Evolutionary conservation across 169 alveolate species (phyloP), one percentile per base, ranked within the genome.

Genomic region (Plasmodium knowlesi): DNA sequence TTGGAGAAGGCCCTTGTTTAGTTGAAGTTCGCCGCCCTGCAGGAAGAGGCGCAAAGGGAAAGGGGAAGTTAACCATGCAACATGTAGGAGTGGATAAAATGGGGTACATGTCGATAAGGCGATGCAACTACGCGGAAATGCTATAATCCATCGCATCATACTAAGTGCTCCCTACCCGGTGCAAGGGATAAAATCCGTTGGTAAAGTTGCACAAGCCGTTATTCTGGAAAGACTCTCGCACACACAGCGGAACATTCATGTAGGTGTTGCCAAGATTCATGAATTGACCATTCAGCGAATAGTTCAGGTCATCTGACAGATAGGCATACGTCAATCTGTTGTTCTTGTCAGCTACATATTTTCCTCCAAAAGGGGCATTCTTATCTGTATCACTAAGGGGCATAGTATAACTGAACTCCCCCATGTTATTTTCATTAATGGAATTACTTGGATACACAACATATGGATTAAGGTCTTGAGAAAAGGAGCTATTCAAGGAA

Each of bases 181-280:
- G 41, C 39, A 88, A 5, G 30, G 94, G 94, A n/a, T 39, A 43
- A 2, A 57, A 30, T 16, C n/a, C 83, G 30, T 78, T 78, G 19
- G 32, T 28, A 19, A 54, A 4, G 71, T 88, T 79, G 57, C 32
- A 78, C 39, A 34, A 10, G 16, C 41, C 71, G 32, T 67, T 79
- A 28, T 43, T 43, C 14, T 67, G 61, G 32, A 25, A 43, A 4
- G 82, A 57, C 72, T 88, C 94, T 5, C 57, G 57, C n/a, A 80
- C 71, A 19, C 94, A 88, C 6, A 88, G 46, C 16, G 94, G 94
- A 10, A 79, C 22, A 79, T 80, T 67, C 74, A 61, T 78, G 67
- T 79, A 79, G n/a, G 32, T 25, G 34, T 78, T 88, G 50, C 67
- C 57, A 28, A 22, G 34, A 34, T 88, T 79, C 72, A 79, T 4